Evolutionary conservation across 768 basidiomycete genomes (phyloP), one percentile per base, ranked within the genome.

Genomic region (Coprinopsis cinerea): DNA sequence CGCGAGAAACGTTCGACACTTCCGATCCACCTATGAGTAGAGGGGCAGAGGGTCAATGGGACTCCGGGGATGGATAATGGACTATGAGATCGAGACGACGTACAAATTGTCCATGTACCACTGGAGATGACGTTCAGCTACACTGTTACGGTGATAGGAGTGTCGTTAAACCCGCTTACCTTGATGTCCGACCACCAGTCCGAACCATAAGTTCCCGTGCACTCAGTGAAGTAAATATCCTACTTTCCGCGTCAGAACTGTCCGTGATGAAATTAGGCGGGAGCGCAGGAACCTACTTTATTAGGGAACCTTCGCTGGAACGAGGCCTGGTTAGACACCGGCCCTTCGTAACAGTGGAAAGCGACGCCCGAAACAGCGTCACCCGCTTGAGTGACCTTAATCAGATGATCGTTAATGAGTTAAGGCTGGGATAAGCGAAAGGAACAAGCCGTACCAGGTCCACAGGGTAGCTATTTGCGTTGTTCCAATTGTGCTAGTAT

Each of bases 181-280:
- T 88, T 88, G 64, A 88, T 81, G 56, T 88, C 85, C 42, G 67
- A 69, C 87, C 87, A 90, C 86, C 85, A 89, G 59, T 88, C 83
- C 7, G 76, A 75, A 13, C 83, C 82, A 48, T 76, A 63, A 0
- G 74, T 79, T 4, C 87, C 85, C 1, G 78, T 64, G 58, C 88
- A 88, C 62, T 89, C 86, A 0, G 77, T 75, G 52, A 77, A 74
- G 49, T 73, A 76, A 15, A 77, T 69, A 55, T 66, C 75, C 70
- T 74, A 25, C 13, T 30, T n/a, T 39, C 18, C 18, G 23, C 23
- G 15, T 30, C 13, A 17, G 20, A 48, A 15, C 13, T 35, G 43
- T 44, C 20, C 20, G 15, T 7, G n/a, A 37, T 25, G 2, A 3
- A 34, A 32, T 14, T 13, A 15, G 11, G 30, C n/a, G 11, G 10